These are phyloP conservation scores for Heterobasidion irregulare DNA, from an alignment of 1,284 basidiomycete genomes.

Conservation along the genomic window DNA sequence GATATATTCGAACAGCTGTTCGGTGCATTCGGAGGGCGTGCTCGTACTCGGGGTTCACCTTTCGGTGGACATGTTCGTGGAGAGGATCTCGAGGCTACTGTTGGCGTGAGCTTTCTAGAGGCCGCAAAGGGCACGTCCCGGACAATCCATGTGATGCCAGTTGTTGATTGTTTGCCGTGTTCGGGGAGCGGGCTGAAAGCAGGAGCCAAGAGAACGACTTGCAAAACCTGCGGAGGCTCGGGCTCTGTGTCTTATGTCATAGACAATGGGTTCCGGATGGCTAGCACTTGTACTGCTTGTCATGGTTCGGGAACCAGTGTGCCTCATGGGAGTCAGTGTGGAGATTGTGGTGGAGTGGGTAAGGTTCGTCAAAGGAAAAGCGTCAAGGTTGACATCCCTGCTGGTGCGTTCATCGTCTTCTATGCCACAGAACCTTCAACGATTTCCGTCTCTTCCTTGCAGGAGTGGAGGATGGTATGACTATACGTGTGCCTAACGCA, in stretches of 20 bases:
- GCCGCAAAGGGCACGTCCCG: slow-evolving; percentile 87
- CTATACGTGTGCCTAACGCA: slow-evolving; percentile 74
- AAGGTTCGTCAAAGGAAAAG: slow-evolving; percentile 78
- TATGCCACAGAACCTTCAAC: slow-evolving; percentile 5
- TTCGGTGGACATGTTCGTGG: slow-evolving; percentile 57
- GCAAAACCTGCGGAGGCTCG: slow-evolving; percentile 77
- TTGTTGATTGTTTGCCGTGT: slow-evolving; percentile 83
- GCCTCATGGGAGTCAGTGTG: slow-evolving; percentile 76
- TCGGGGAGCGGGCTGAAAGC: slow-evolving; percentile 82
- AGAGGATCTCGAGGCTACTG: slow-evolving; percentile 75
- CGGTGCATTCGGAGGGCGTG: slow-evolving; percentile 52
- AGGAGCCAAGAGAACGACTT: slow-evolving; percentile 80
- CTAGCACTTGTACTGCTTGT: slow-evolving; percentile 84
- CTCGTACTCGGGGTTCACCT: slow-evolving; percentile 33
- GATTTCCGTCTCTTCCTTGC: slow-evolving; percentile 8
- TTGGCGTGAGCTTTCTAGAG: slow-evolving; percentile 85
- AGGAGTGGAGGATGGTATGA: slow-evolving; percentile 98
- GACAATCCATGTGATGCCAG: slow-evolving; percentile 73
- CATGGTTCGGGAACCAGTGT: slow-evolving; percentile 79
- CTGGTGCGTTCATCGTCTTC: slow-evolving; percentile 44
- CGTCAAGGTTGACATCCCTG: slow-evolving; percentile 81
- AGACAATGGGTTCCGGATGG: slow-evolving; percentile 96
- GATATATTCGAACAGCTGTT: slow-evolving; percentile 91
- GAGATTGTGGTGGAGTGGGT: slow-evolving; percentile 80
- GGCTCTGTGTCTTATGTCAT: slow-evolving; percentile 90